Conservation (phyloP, 179 eudicot genomes). For the Patellifolia procumbens region DNA sequence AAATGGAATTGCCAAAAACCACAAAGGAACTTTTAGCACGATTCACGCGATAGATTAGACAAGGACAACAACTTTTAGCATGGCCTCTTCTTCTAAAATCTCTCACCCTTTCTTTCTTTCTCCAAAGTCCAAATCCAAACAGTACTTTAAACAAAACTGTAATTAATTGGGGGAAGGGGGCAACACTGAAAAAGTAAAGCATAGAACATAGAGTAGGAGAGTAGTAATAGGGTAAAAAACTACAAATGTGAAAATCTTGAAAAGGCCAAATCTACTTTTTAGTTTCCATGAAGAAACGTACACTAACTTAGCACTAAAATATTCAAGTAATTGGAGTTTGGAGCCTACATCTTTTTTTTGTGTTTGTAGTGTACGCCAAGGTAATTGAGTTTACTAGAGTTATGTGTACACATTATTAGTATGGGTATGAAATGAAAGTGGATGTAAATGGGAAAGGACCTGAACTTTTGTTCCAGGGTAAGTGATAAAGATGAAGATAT, state of each 20-base stretch:
- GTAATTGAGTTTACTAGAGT: background rate
- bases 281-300: background rate
- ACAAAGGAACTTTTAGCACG: constrained; percentile 26
- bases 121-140: constrained; percentile 27
- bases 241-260: constrained; percentile 4
- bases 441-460: background rate
- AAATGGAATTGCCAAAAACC: background rate
- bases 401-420: background rate
- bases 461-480: background rate
- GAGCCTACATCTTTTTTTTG: background rate
- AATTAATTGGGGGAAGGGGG: constrained; percentile 2
- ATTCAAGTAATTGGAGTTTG: background rate
- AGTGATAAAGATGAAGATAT: too few species aligned
- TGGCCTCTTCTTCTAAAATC: background rate
- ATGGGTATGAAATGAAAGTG: constrained; percentile 4
- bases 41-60: constrained; percentile 22
- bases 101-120: background rate
- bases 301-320: background rate
- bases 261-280: constrained; percentile 7
- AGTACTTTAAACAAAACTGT: constrained; percentile 7
- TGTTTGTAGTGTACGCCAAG: constrained; percentile 10
- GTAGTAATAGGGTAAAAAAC: background rate
- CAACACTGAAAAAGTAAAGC: constrained; percentile 8
- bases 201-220: background rate
- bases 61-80: constrained; percentile 12